Percentiles rank a stretch among this genome's conserved stretches.
phyloP scores from a whole-genome alignment of 2,329 filamentous ascomycete species.

The Cordyceps pruinosa region DNA sequence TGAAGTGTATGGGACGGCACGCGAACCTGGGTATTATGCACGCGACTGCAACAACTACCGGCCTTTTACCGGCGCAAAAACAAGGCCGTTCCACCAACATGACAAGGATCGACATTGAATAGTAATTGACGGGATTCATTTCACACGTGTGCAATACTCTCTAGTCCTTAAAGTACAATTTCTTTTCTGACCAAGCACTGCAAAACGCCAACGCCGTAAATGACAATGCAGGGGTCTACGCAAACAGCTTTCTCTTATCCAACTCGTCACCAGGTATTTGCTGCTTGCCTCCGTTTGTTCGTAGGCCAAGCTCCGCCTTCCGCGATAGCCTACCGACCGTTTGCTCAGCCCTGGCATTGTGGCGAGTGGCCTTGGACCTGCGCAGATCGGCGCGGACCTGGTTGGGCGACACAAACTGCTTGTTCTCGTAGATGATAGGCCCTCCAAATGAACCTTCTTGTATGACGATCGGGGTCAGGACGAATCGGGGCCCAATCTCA shows the following conservation, averaged over 20 bases:
- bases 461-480: constrained; percentile 90
- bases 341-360: constrained; percentile 70
- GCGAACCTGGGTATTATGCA: no score
- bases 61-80: constrained; percentile 4
- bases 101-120: background rate
- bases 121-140: background rate
- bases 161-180: constrained; percentile 2
- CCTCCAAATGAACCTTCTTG: constrained; percentile 93
- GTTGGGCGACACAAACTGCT: constrained; percentile 94
- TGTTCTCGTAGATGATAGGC: constrained; percentile 96
- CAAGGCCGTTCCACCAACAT: background rate
- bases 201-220: constrained; percentile 11
- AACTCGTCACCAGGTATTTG: constrained; percentile 57
- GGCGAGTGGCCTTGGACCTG: constrained; percentile 66
- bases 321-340: constrained; percentile 65
- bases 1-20: no score
- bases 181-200: background rate
- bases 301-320: constrained; percentile 69
- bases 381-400: constrained; percentile 80
- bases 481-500: constrained; percentile 90
- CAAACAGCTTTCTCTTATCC: constrained; percentile 71
- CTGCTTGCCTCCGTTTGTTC: constrained; percentile 56
- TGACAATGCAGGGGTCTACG: constrained; percentile 35
- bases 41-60: background rate
- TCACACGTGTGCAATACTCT: background rate